A percentile compares a stretch with the other conserved stretches of the same genome.
Conservation (phyloP, 352 stramenopile species). For the Thraustochytrium sp. region DNA sequence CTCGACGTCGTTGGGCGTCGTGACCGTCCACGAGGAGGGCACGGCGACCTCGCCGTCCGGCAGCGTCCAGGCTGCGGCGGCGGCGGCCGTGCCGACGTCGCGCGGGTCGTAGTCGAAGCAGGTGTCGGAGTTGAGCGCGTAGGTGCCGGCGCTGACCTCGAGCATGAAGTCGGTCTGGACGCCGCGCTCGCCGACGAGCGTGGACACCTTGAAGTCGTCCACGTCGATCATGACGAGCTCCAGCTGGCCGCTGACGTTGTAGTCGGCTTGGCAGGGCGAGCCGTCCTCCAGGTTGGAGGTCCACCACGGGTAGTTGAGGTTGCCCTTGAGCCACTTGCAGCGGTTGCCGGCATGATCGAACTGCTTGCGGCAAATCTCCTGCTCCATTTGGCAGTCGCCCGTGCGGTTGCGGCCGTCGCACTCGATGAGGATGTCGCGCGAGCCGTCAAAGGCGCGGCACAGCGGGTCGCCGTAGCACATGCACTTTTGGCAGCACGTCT, state of each 20-base stretch:
- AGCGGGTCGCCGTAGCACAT: background rate
- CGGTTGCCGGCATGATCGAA: background rate
- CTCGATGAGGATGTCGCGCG: background rate
- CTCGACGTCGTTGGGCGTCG: background rate
- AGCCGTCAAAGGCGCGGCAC: background rate
- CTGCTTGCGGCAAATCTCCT: background rate
- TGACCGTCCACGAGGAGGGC: background rate
- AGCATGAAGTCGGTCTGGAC: background rate
- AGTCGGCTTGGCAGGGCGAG: background rate
- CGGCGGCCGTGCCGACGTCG: background rate
- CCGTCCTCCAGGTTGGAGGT: background rate
- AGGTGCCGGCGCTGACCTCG: background rate
- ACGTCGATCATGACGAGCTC: constrained; percentile 1
- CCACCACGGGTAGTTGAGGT: background rate
- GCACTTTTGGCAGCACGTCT: background rate
- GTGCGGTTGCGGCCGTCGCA: background rate
- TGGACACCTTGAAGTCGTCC: background rate
- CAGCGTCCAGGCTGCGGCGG: background rate
- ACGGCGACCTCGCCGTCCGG: background rate
- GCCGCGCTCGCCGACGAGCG: constrained; percentile 21
- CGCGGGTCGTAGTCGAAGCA: constrained; percentile 36
- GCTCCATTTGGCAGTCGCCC: background rate
- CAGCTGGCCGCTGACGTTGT: background rate
- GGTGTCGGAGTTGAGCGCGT: background rate
- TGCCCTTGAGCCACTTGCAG: background rate